Evolutionary conservation across 148 eudicot species (phyloP).

Genomic region (Vaccinium corymbosum): DNA sequence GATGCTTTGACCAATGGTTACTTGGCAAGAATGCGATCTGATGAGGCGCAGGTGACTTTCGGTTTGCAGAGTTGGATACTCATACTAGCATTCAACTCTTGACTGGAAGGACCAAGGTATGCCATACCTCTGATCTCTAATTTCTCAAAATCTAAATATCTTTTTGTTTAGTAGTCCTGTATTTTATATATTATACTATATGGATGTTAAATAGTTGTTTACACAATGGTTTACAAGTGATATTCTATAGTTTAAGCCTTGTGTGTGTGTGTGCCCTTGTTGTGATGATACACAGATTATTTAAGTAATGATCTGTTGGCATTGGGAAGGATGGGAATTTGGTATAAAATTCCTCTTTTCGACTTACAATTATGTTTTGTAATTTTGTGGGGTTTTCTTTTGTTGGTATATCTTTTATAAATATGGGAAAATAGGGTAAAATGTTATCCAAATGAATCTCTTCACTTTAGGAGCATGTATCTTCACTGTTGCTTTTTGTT

Average conservation of each 20-base stretch:
- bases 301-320: background rate
- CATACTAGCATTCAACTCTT: background rate
- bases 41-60: background rate
- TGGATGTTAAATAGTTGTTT: background rate
- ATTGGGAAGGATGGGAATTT: background rate
- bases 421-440: background rate
- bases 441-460: background rate
- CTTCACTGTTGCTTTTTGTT: no score
- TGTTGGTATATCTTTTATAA: no score
- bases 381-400: no score
- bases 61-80: background rate
- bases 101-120: background rate
- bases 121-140: background rate
- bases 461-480: background rate
- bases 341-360: background rate
- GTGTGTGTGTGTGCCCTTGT: background rate
- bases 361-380: background rate
- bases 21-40: background rate
- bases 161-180: background rate
- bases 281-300: no score
- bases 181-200: background rate
- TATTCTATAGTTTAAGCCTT: background rate
- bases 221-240: background rate
- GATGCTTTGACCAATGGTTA: background rate
- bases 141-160: background rate